These are phyloP conservation scores for Claviceps cyperi DNA, from an alignment of 2,329 filamentous ascomycete species.

Conservation along the genomic window DNA sequence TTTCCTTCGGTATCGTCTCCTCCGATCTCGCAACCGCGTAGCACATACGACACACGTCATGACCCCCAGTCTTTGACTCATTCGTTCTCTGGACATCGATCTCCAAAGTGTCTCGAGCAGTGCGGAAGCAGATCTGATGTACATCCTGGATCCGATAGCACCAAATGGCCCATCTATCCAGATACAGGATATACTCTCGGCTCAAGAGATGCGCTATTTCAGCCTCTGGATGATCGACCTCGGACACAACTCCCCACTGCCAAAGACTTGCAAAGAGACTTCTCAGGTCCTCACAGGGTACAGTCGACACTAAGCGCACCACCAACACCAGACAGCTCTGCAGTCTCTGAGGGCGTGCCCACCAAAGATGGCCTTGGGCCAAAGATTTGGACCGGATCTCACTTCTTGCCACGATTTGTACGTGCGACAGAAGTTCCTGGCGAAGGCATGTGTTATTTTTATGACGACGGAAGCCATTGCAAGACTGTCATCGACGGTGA, in stretches of 20 bases:
- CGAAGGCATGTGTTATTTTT: constrained; percentile 72
- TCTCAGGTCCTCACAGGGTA: constrained; percentile 14
- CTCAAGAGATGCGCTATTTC: constrained; percentile 23
- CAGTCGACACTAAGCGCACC: constrained; percentile 14
- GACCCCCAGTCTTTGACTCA: constrained; percentile 22
- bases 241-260: constrained; percentile 23
- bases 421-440: constrained; percentile 54
- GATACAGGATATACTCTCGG: constrained; percentile 31
- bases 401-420: constrained; percentile 52
- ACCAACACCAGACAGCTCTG: constrained; percentile 15
- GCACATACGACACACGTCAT: constrained; percentile 30
- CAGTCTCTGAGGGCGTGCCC: constrained; percentile 27
- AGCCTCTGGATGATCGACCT: constrained; percentile 20
- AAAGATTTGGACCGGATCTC: constrained; percentile 55
- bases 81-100: constrained; percentile 29
- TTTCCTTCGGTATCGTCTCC: constrained; percentile 27
- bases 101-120: constrained; percentile 27
- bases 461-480: constrained; percentile 72
- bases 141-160: constrained; percentile 21
- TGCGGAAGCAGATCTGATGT: constrained; percentile 22
- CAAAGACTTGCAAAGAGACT: constrained; percentile 17
- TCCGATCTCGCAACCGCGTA: constrained; percentile 28
- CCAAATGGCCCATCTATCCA: constrained; percentile 24
- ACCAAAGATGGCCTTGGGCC: constrained; percentile 48
- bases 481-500: constrained; percentile 77